These are phyloP conservation scores for Phylloporus arenicola DNA, from an alignment of 768 basidiomycete species.

Conservation along the genomic window DNA sequence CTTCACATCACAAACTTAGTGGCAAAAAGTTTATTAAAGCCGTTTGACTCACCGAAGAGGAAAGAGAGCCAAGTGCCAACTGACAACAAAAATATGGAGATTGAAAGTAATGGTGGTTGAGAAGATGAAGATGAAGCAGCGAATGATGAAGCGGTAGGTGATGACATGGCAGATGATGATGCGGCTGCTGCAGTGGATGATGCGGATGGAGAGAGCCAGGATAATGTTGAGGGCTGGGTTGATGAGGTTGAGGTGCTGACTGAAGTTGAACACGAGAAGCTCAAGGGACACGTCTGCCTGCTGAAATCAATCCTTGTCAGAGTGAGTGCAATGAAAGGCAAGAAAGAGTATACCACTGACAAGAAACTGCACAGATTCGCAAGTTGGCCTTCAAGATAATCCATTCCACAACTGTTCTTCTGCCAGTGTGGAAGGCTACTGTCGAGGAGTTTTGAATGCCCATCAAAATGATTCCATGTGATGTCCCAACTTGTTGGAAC, in stretches of 20 bases:
- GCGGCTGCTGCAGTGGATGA: too few relatives aligned
- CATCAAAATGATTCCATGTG: too few relatives aligned
- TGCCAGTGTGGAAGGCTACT: too few relatives aligned
- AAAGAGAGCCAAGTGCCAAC: background rate
- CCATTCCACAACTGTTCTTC: too few relatives aligned
- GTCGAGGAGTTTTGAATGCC: too few relatives aligned
- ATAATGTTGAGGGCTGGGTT: too few relatives aligned
- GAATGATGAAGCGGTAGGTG: background rate
- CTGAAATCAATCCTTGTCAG: constrained; percentile 5
- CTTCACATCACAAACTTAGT: background rate
- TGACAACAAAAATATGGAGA: constrained; percentile 13
- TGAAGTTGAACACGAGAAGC: constrained; percentile 12
- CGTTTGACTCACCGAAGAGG: background rate
- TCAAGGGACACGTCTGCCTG: constrained; percentile 4
- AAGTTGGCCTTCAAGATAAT: too few relatives aligned
- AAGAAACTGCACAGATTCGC: too few relatives aligned
- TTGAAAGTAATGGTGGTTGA: constrained; percentile 7
- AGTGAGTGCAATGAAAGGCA: background rate
- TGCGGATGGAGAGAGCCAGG: too few relatives aligned
- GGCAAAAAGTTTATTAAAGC: background rate
- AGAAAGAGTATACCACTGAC: background rate
- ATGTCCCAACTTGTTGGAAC: too few relatives aligned
- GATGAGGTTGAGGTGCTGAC: too few relatives aligned
- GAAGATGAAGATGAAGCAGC: constrained; percentile 14
- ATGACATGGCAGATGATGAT: too few relatives aligned